Conservation (phyloP, 108 stramenopile species). For the Nitzschia sp. region DNA sequence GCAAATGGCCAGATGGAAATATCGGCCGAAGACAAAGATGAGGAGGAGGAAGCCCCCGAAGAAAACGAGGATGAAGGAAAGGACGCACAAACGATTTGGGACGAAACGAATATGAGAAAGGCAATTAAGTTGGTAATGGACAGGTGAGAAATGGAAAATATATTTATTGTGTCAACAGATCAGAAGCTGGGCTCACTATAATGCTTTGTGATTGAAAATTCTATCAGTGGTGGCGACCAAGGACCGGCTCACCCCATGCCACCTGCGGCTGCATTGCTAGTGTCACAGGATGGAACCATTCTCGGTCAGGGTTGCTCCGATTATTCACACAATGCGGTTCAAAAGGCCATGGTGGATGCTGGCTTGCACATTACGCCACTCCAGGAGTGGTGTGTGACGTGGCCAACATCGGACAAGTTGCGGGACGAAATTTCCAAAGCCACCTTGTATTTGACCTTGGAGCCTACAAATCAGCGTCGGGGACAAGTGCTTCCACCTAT, state of each 20-base stretch:
- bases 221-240: constrained; percentile 12
- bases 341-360: constrained; percentile 56
- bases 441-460: constrained; percentile 81
- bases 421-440: constrained; percentile 53
- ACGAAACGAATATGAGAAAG: constrained; percentile 45
- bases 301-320: constrained; percentile 60
- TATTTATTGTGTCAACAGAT: background rate
- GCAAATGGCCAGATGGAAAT: background rate
- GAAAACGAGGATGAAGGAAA: constrained; percentile 1
- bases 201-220: background rate
- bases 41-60: background rate
- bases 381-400: constrained; percentile 77
- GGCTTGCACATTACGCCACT: constrained; percentile 67
- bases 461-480: constrained; percentile 59
- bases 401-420: constrained; percentile 58
- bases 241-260: constrained; percentile 67
- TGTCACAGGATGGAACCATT: constrained; percentile 60
- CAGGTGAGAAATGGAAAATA: constrained; percentile 1
- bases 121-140: constrained; percentile 44
- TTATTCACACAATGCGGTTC: constrained; percentile 62
- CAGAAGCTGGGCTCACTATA: background rate
- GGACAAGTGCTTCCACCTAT: constrained; percentile 72
- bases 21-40: background rate
- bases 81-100: constrained; percentile 37
- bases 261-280: constrained; percentile 61